These are phyloP conservation scores for Kazachstania psychrophila DNA, from an alignment of 805 yeast genomes.

Conservation along the genomic window DNA sequence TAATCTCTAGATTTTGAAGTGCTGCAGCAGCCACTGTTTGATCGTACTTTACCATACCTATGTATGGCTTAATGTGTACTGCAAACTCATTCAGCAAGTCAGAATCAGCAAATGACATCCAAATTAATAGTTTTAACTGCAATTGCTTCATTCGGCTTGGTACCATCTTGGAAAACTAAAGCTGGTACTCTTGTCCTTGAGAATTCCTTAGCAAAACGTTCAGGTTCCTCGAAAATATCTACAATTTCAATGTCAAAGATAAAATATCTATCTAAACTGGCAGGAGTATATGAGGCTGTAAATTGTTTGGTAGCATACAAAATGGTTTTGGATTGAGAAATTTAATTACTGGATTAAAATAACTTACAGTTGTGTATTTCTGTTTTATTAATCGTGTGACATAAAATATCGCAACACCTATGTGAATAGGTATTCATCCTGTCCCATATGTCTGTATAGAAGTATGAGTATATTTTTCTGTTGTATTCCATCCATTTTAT, in stretches of 20 bases:
- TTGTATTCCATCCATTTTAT: no score
- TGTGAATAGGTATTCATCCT: background rate
- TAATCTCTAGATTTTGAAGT: constrained; percentile 30
- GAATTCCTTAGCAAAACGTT: background rate
- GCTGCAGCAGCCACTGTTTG: constrained; percentile 48
- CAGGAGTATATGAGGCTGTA: background rate
- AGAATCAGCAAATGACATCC: constrained; percentile 60
- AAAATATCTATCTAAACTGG: background rate
- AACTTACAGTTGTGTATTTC: no score
- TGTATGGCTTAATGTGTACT: constrained; percentile 45
- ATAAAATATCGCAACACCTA: background rate
- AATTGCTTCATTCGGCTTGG: background rate
- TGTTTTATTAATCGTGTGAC: background rate
- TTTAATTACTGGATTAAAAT: background rate
- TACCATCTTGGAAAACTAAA: background rate
- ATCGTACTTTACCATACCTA: constrained; percentile 64
- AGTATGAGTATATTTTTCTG: no score
- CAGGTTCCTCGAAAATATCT: background rate
- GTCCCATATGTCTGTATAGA: background rate
- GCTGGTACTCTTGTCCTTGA: background rate
- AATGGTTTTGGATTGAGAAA: background rate
- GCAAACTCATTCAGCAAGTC: constrained; percentile 47
- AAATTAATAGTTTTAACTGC: no score
- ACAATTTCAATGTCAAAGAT: background rate
- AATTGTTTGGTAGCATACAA: background rate